These are phyloP conservation scores for Wickerhamiella sergipiensis DNA, from an alignment of 805 yeast genomes.

Conservation along the genomic window DNA sequence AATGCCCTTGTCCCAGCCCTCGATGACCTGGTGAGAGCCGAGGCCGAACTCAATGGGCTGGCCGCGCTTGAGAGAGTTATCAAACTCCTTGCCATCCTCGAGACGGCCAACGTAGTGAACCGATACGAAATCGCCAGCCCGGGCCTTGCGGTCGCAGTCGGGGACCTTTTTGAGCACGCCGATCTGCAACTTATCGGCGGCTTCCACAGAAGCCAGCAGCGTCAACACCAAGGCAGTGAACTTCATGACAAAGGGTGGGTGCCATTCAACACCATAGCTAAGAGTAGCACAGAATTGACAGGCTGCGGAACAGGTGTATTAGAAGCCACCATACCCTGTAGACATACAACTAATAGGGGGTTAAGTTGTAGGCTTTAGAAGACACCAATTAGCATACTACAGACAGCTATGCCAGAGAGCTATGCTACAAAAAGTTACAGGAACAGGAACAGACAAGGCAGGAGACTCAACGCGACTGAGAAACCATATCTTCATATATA, in stretches of 20 bases:
- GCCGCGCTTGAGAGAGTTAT: slow-evolving; percentile 52
- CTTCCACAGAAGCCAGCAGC: slow-evolving; percentile 4
- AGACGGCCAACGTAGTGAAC: slow-evolving; percentile 74
- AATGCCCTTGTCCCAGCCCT: slow-evolving; percentile 87
- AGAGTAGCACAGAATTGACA: no score
- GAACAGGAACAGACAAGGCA: no score
- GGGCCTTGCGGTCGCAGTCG: slow-evolving; percentile 43
- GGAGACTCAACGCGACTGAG: background rate
- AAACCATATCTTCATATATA: slow-evolving; percentile 32
- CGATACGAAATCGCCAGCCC: slow-evolving; percentile 49
- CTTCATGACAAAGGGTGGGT: background rate
- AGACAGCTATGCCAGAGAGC: no score
- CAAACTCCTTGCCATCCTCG: slow-evolving; percentile 58
- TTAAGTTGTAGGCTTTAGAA: no score
- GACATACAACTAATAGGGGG: no score
- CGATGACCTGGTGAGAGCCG: slow-evolving; percentile 69
- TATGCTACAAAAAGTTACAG: no score
- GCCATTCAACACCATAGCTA: no score
- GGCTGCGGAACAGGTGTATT: no score
- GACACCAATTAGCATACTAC: no score
- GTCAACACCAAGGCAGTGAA: background rate
- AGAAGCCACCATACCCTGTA: no score
- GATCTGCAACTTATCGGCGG: slow-evolving; percentile 17
- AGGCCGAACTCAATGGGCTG: slow-evolving; percentile 57
- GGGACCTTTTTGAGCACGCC: slow-evolving; percentile 33